Percentiles rank a stretch among this genome's conserved stretches.
Conservation (phyloP, 768 basidiomycete genomes). For the Brasilioporus rufonigricans region DNA sequence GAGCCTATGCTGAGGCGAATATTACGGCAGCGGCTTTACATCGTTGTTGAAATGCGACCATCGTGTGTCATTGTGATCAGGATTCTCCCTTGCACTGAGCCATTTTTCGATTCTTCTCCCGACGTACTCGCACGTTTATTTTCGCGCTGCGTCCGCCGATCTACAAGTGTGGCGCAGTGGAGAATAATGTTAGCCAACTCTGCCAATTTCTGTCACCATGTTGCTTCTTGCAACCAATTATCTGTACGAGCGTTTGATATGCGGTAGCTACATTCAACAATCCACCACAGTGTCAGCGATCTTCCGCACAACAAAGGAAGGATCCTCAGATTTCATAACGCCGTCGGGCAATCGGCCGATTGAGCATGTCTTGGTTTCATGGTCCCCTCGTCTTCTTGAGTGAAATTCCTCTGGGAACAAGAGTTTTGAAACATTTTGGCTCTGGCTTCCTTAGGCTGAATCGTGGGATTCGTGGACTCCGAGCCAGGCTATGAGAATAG, state of each 20-base stretch:
- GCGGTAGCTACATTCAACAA: background rate
- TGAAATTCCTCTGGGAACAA: background rate
- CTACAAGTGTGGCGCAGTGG: background rate
- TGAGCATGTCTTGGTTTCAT: background rate
- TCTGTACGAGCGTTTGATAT: background rate
- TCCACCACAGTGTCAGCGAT: background rate
- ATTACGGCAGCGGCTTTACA: background rate
- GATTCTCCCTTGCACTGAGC: background rate
- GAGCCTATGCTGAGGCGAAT: background rate
- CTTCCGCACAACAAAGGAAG: background rate
- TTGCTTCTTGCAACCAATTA: background rate
- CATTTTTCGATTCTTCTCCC: background rate
- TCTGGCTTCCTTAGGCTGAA: background rate
- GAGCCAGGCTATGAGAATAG: no score
- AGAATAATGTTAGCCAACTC: background rate
- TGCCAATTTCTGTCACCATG: background rate
- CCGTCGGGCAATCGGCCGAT: background rate
- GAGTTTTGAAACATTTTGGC: background rate
- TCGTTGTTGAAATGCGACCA: background rate
- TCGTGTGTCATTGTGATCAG: background rate
- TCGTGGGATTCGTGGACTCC: background rate
- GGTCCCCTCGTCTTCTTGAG: background rate
- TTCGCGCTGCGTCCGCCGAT: background rate
- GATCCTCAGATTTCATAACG: background rate
- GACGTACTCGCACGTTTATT: background rate